These are phyloP conservation scores for Themeda triandra DNA, from an alignment of 176 grass and related monocot genomes.

Conservation along the genomic window DNA sequence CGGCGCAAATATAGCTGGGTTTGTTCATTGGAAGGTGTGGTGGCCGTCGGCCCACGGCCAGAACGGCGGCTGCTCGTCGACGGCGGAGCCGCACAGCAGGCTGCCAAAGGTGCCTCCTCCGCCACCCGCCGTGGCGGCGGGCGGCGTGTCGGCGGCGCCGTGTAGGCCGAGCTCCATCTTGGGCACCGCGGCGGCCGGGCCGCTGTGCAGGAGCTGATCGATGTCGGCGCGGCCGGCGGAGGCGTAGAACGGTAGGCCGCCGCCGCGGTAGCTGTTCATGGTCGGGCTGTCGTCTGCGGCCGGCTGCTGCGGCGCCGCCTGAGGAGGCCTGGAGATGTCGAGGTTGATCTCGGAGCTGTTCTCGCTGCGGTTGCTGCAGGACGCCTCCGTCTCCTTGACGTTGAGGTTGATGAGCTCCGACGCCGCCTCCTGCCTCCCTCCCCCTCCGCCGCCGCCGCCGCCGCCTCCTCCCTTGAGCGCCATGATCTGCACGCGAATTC, in stretches of 20 bases:
- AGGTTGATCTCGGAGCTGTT: slow-evolving; percentile 97
- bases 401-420: slow-evolving; percentile 76
- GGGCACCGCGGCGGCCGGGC: not conserved
- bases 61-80: slow-evolving; percentile 61
- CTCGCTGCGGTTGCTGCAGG: slow-evolving; percentile 90
- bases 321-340: slow-evolving; percentile 44
- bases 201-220: slow-evolving; percentile 32
- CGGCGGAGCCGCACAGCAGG: slow-evolving; percentile 62
- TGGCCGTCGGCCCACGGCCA: slow-evolving; percentile 36
- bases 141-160: not conserved
- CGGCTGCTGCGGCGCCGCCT: slow-evolving; percentile 7
- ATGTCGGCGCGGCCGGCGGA: slow-evolving; percentile 28
- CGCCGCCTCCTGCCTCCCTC: slow-evolving; percentile 53
- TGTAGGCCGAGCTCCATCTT: slow-evolving; percentile 38
- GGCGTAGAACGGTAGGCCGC: slow-evolving; percentile 13
- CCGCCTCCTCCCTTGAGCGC: slow-evolving; percentile 45
- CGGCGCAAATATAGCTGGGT: not conserved
- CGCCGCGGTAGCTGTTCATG: slow-evolving; percentile 20
- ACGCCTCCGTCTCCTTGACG: slow-evolving; percentile 87
- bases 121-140: not conserved
- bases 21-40: not conserved
- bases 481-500: slow-evolving; percentile 46
- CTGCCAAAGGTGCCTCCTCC: slow-evolving; percentile 29
- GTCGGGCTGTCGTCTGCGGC: slow-evolving; percentile 35
- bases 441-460: slow-evolving; percentile 28